Conservation (phyloP, 331 rosid genomes). For the Acacia pycnantha region DNA sequence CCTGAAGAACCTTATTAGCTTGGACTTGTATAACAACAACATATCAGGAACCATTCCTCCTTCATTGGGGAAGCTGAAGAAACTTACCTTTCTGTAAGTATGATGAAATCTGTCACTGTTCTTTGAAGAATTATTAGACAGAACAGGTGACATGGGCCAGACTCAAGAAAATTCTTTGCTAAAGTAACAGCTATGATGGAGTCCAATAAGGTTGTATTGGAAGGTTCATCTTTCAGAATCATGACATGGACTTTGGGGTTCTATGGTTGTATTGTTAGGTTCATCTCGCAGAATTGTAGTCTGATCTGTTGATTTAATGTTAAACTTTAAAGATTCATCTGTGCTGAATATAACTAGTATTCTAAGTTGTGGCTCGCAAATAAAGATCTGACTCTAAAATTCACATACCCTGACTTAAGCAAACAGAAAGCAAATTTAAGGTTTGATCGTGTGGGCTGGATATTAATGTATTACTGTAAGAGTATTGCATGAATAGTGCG, state of each 20-base stretch:
- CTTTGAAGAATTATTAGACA: not conserved
- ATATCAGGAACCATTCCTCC: not conserved
- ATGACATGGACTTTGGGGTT: not conserved
- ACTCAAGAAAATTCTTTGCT: not conserved
- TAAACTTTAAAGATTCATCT: not conserved
- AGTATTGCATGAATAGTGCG: not conserved
- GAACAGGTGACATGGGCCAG: not conserved
- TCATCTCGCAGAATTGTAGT: not conserved
- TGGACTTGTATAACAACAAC: slow-evolving; percentile 1
- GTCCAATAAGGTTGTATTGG: not conserved
- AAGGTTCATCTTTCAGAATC: not conserved
- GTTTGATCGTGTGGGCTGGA: not conserved
- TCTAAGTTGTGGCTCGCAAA: not conserved
- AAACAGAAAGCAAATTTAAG: not conserved
- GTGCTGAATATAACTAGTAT: not conserved
- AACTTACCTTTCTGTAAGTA: not conserved
- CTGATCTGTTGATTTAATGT: not conserved
- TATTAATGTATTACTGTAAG: not conserved
- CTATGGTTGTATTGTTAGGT: not conserved
- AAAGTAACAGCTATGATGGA: not conserved
- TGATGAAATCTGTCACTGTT: not conserved
- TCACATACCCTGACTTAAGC: not conserved
- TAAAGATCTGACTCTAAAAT: not conserved
- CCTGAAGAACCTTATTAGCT: not conserved
- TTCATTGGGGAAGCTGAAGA: not conserved